Conservation (phyloP, 306 rosid species). For the Lupinus albus region DNA sequence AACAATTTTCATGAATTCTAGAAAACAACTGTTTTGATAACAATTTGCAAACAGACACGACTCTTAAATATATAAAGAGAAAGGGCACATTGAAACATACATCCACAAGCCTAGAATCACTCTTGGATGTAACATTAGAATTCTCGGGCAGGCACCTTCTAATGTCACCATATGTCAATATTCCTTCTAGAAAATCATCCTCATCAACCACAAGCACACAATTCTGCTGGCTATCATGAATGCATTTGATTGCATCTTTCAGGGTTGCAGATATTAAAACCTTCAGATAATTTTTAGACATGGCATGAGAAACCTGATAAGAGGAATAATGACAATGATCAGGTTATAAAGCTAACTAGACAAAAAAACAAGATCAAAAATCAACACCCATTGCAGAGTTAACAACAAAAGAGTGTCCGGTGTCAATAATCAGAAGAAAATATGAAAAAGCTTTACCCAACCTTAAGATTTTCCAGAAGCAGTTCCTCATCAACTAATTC, state of each 20-base stretch:
- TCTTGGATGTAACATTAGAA: conserved; percentile 50
- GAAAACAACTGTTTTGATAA: conserved; percentile 4
- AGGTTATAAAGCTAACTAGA: conserved; percentile 12
- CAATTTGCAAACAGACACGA: conserved; percentile 28
- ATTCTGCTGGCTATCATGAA: conserved; percentile 72
- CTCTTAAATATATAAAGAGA: conserved; percentile 30
- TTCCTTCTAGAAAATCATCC: conserved; percentile 83
- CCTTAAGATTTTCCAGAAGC: conserved; percentile 81
- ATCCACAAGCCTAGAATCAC: conserved; percentile 54
- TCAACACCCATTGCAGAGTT: conserved; percentile 18
- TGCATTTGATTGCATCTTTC: conserved; percentile 68
- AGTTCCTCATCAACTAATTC: conserved; percentile 65
- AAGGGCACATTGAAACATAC: conserved; percentile 53
- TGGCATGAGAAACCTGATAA: conserved; percentile 76
- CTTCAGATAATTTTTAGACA: conserved; percentile 76
- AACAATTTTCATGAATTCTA: background rate
- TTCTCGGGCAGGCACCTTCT: conserved; percentile 65
- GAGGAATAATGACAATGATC: conserved; percentile 31
- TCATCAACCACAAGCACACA: conserved; percentile 78
- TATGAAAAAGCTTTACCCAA: conserved; percentile 31
- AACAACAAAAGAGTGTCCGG: conserved; percentile 18
- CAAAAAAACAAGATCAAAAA: background rate
- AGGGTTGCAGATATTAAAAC: conserved; percentile 54
- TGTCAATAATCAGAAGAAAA: conserved; percentile 29
- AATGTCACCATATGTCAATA: conserved; percentile 82